Evolutionary conservation across 192 early-diverging fungal species (phyloP).

Genomic region (Coemansia sp.): DNA sequence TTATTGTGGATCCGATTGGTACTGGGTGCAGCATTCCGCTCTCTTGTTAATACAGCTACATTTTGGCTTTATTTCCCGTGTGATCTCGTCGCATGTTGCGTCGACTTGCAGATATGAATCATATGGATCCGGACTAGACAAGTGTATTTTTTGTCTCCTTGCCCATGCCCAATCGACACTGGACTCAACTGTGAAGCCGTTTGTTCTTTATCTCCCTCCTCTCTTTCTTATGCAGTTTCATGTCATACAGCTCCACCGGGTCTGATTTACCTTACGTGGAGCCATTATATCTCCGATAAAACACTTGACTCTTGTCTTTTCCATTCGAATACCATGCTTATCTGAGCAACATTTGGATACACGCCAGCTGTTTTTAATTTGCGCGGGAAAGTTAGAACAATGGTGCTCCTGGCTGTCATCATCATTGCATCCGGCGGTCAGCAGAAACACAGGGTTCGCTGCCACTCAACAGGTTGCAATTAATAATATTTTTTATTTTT

Average conservation of each 20-base stretch:
- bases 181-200: not conserved
- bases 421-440: not conserved
- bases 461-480: not conserved
- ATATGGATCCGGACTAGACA: slow-evolving; percentile 6
- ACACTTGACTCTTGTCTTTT: slow-evolving; percentile 1
- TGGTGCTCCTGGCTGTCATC: not conserved
- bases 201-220: not conserved
- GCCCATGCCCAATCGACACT: not conserved
- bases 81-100: slow-evolving; percentile 6
- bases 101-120: slow-evolving; percentile 10
- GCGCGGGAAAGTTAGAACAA: not conserved
- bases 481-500: not conserved
- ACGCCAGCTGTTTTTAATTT: slow-evolving; percentile 6
- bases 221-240: not conserved
- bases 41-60: not conserved
- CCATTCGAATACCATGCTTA: not conserved
- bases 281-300: not conserved
- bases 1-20: not conserved
- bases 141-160: slow-evolving; percentile 5
- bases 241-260: not conserved
- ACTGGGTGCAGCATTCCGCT: not conserved
- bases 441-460: not conserved
- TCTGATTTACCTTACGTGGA: not conserved
- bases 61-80: slow-evolving; percentile 1
- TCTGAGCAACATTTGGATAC: not conserved